Evolutionary conservation across 768 basidiomycete genomes (phyloP).

Genomic region (Epithele typhae): DNA sequence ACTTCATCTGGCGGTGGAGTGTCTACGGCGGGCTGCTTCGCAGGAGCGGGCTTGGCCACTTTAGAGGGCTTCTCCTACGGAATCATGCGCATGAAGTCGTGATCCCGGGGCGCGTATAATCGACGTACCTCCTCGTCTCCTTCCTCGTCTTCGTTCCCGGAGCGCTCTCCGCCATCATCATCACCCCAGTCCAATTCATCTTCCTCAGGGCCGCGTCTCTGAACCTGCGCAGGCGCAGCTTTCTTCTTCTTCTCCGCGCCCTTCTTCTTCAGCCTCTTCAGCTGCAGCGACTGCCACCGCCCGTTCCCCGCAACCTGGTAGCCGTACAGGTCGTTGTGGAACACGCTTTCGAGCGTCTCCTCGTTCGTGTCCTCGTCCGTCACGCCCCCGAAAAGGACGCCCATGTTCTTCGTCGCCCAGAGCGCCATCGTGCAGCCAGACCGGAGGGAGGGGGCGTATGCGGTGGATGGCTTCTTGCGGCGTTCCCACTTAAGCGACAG

Average conservation of each 20-base stretch:
- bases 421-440: slow-evolving; percentile 86
- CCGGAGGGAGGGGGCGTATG: slow-evolving; percentile 65
- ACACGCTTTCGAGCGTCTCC: slow-evolving; percentile 78
- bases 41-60: background rate
- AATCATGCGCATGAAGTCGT: too few species aligned
- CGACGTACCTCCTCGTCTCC: slow-evolving; percentile 3
- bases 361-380: slow-evolving; percentile 84
- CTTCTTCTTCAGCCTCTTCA: slow-evolving; percentile 59
- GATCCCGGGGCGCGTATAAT: background rate
- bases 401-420: slow-evolving; percentile 65
- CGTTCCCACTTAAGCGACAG: slow-evolving; percentile 79
- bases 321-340: slow-evolving; percentile 85
- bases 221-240: slow-evolving; percentile 1
- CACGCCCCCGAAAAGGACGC: slow-evolving; percentile 85
- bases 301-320: slow-evolving; percentile 76
- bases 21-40: background rate
- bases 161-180: slow-evolving; percentile 8
- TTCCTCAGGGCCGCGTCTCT: slow-evolving; percentile 9
- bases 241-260: slow-evolving; percentile 43
- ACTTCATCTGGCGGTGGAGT: slow-evolving; percentile 27
- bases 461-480: slow-evolving; percentile 65
- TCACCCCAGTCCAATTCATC: slow-evolving; percentile 16
- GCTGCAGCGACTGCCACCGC: slow-evolving; percentile 71
- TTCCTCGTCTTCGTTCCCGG: slow-evolving; percentile 13
- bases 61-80: slow-evolving; percentile 4